Percentiles rank a stretch among this genome's conserved stretches.
Conservation (phyloP, 192 early-diverging fungal genomes). For the Coemansia brasiliensis region DNA sequence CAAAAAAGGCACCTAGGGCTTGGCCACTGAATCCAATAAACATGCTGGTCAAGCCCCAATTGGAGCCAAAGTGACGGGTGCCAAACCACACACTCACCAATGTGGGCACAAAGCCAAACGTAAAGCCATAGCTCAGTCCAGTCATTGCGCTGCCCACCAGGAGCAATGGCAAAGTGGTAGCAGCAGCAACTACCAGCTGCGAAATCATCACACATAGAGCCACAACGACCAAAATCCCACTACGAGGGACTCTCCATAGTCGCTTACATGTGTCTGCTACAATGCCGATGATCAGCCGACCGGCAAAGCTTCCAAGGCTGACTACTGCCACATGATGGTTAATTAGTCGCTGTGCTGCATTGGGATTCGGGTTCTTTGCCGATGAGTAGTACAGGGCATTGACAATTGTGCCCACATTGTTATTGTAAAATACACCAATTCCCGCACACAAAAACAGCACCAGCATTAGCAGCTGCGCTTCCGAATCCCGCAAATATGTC, state of each 20-base stretch:
- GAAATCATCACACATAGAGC: constrained; percentile 30
- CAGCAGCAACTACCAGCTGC: constrained; percentile 35
- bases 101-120: constrained; percentile 52
- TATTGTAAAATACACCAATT: constrained; percentile 56
- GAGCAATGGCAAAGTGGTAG: constrained; percentile 22
- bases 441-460: constrained; percentile 53
- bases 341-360: constrained; percentile 50
- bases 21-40: constrained; percentile 64
- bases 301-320: constrained; percentile 49
- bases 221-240: constrained; percentile 40
- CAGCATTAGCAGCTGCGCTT: constrained; percentile 50
- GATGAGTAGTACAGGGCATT: constrained; percentile 54
- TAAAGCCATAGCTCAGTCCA: constrained; percentile 49
- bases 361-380: constrained; percentile 15
- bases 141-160: constrained; percentile 45
- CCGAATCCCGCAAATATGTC: constrained; percentile 44
- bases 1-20: constrained; percentile 61
- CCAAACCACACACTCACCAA: constrained; percentile 58
- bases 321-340: constrained; percentile 52
- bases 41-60: constrained; percentile 58
- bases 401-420: constrained; percentile 56
- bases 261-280: constrained; percentile 48
- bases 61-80: constrained; percentile 50
- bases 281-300: constrained; percentile 44
- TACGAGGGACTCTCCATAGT: constrained; percentile 41